Conservation (phyloP, 2,329 filamentous ascomycete species). For the Colletotrichum sojae region DNA sequence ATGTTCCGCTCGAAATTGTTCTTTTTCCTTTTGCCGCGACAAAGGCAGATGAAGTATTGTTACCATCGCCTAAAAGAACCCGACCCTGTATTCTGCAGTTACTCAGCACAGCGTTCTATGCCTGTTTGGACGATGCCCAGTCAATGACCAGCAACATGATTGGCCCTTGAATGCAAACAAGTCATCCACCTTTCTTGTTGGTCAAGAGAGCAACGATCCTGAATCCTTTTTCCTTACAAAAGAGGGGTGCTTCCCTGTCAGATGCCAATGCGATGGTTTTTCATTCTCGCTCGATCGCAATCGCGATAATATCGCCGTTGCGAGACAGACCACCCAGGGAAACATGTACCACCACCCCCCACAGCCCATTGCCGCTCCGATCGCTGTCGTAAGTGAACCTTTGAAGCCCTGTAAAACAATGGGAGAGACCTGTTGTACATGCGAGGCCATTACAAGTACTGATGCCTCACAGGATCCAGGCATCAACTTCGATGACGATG, state of each 20-base stretch:
- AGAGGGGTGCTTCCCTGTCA: not conserved
- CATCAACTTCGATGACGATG: not conserved
- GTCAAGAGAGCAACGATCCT: not conserved
- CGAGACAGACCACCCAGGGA: not conserved
- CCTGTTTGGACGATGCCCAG: too few species aligned
- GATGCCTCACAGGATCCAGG: not conserved
- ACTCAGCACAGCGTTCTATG: too few species aligned
- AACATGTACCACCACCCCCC: not conserved
- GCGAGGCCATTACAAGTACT: too few species aligned
- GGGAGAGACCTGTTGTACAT: too few species aligned
- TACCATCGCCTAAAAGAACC: too few species aligned
- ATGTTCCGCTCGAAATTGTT: too few species aligned
- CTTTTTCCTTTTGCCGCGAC: too few species aligned
- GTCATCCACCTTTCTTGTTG: not conserved
- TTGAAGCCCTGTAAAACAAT: too few species aligned
- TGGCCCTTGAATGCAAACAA: not conserved
- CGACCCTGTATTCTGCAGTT: too few species aligned
- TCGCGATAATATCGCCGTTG: too few species aligned
- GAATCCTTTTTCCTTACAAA: not conserved
- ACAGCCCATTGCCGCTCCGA: not conserved
- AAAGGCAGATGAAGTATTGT: too few species aligned
- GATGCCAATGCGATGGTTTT: not conserved
- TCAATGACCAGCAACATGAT: not conserved
- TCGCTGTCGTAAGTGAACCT: not conserved
- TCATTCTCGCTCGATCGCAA: too few species aligned